phyloP scores from a whole-genome alignment of 495 filamentous ascomycete species.

The Thozetella sp. region DNA sequence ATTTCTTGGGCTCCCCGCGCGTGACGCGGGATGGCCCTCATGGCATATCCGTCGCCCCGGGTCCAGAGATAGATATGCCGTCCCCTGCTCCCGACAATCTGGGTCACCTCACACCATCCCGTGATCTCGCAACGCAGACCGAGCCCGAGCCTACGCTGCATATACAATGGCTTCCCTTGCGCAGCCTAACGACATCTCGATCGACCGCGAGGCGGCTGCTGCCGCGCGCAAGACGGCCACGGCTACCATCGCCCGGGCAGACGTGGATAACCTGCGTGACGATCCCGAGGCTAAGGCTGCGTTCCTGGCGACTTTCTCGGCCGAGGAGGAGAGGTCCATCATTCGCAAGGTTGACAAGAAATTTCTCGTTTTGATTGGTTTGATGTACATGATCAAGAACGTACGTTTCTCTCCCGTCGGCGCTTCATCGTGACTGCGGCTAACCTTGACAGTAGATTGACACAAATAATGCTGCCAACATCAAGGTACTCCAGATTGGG shows the following conservation, averaged over 20 bases:
- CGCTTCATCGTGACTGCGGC: too few relatives aligned
- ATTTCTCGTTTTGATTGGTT: constrained; percentile 25
- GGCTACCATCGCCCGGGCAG: neutral
- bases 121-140: neutral
- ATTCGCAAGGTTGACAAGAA: constrained; percentile 29
- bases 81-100: neutral
- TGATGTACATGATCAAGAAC: constrained; percentile 34
- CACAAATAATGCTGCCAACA: constrained; percentile 28
- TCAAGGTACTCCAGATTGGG: constrained; percentile 36
- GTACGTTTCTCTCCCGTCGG: too few relatives aligned
- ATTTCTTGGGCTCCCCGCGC: neutral
- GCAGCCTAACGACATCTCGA: neutral
- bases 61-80: neutral
- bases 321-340: constrained; percentile 27
- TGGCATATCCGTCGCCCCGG: too few relatives aligned
- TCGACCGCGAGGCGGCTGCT: neutral
- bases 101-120: neutral
- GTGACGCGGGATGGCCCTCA: too few relatives aligned
- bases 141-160: neutral
- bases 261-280: neutral
- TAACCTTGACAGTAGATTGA: constrained; percentile 18
- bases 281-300: constrained; percentile 5
- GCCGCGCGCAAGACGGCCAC: neutral
- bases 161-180: neutral
- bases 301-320: constrained; percentile 24